A percentile compares a stretch with the other conserved stretches of the same genome.
Conservation (phyloP, 768 basidiomycete genomes). For the Daedalea quercina region DNA sequence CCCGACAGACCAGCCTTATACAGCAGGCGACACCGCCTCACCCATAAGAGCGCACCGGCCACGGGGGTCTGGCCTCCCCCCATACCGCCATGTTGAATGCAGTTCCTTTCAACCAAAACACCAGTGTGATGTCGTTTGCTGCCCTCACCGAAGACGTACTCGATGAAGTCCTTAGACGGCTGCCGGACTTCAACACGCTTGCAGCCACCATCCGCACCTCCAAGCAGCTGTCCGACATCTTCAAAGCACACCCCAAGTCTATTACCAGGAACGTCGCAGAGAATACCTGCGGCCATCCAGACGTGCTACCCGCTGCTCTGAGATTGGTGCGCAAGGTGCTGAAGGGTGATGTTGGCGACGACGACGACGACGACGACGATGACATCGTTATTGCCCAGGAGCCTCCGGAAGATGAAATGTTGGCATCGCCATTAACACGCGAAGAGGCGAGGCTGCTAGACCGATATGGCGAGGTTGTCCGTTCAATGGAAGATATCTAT, state of each 20-base stretch:
- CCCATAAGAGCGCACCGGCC: too few species aligned
- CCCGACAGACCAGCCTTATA: neutral
- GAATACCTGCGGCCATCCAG: conserved; percentile 17
- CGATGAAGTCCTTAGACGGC: conserved; percentile 14
- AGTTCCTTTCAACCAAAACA: neutral
- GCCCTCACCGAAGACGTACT: conserved; percentile 15
- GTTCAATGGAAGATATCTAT: conserved; percentile 30
- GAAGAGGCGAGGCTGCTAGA: conserved; percentile 10
- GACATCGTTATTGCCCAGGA: neutral
- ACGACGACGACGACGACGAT: conserved; percentile 3
- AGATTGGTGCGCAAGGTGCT: conserved; percentile 6
- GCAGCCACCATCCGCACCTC: conserved; percentile 13
- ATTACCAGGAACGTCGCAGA: conserved; percentile 15
- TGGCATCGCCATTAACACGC: conserved; percentile 13
- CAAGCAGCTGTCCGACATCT: conserved; percentile 16
- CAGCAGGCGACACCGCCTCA: neutral
- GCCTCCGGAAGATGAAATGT: conserved; percentile 5
- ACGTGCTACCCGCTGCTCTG: conserved; percentile 14
- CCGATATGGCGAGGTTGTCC: conserved; percentile 20
- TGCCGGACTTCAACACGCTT: conserved; percentile 19
- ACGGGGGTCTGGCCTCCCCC: too few species aligned
- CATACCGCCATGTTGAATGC: too few species aligned
- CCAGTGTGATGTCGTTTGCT: conserved; percentile 4
- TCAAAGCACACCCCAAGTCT: conserved; percentile 15
- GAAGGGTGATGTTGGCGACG: conserved; percentile 2